Conservation (phyloP, 306 rosid genomes). For the cucumber (Cucumis sativus) region Cucumber_9930_V3 NC_026656.2:8630501-8631000, state of each 20-base stretch:
- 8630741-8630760: conserved; percentile 58
- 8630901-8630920: not conserved
- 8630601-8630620: conserved; percentile 27
- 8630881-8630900: not conserved
- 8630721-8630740: conserved; percentile 85
- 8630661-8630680: not conserved
- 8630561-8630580: conserved; percentile 88
- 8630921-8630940: not conserved
- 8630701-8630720: conserved; percentile 3
- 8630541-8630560: conserved; percentile 93
- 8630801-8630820: not conserved
- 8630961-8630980: not conserved
- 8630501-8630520: not conserved
- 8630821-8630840: not conserved
- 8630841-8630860: not conserved
- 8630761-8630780: conserved; percentile 38
- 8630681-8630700: not conserved
- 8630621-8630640: not conserved
- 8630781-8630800: conserved; percentile 29
- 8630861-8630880: not conserved
- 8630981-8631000: not conserved
- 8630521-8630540: conserved; percentile 43
- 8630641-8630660: not conserved
- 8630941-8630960: not conserved
- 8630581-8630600: conserved; percentile 61